Conservation (phyloP, 176 grass and related monocot species). For the Rhipidocladum racemiflorum region DNA sequence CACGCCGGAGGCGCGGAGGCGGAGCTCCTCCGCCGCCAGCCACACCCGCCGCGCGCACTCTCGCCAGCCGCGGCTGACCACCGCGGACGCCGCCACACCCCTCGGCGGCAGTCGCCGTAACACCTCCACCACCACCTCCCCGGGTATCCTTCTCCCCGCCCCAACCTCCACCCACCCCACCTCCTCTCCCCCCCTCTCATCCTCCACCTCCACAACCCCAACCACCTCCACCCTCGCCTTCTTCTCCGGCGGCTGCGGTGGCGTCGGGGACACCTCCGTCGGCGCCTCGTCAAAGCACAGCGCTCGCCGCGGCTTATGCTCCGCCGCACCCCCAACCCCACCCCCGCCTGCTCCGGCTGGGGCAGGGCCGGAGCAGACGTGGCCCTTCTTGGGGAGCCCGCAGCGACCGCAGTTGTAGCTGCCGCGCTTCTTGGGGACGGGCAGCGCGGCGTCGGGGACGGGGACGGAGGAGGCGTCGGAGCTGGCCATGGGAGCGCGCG, state of each 20-base stretch:
- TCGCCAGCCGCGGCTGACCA: constrained; percentile 62
- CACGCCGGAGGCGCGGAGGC: constrained; percentile 40
- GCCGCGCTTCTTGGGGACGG: constrained; percentile 49
- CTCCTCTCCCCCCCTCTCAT: neutral
- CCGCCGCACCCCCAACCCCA: neutral
- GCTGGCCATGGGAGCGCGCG: constrained; percentile 2
- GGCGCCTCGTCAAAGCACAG: constrained; percentile 59
- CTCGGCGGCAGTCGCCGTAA: constrained; percentile 48
- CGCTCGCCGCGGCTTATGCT: constrained; percentile 49
- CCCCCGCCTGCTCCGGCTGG: neutral
- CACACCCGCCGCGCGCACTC: constrained; percentile 61
- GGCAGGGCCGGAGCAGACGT: constrained; percentile 46
- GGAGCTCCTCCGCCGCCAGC: constrained; percentile 57
- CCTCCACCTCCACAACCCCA: neutral
- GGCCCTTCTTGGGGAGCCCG: constrained; percentile 88
- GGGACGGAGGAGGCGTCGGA: neutral
- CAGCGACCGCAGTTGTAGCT: constrained; percentile 94
- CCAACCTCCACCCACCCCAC: constrained; percentile 28
- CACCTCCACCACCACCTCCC: constrained; percentile 48
- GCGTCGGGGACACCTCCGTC: neutral
- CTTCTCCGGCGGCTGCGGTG: neutral
- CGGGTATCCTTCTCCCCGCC: constrained; percentile 20
- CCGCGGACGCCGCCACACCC: constrained; percentile 48
- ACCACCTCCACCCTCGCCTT: neutral
- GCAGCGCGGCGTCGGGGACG: neutral